These are phyloP conservation scores for Daldinia eschscholtzii DNA, from an alignment of 2,329 filamentous ascomycete species.

Conservation along the genomic window DNA sequence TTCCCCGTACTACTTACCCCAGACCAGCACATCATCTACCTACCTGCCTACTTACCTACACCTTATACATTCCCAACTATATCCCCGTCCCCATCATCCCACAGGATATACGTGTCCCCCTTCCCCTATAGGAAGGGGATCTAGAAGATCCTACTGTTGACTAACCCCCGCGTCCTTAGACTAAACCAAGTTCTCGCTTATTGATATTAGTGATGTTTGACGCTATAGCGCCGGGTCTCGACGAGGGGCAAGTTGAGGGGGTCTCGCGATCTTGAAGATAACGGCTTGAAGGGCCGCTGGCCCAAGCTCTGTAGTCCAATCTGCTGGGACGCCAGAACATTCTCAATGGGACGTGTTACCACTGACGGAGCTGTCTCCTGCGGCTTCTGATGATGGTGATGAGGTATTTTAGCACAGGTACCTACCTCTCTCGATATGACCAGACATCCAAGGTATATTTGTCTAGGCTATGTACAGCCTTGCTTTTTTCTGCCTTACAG, in stretches of 20 bases:
- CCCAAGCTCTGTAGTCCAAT: background rate
- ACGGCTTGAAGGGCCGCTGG: conserved; percentile 20
- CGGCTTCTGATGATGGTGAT: background rate
- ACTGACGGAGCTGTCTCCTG: conserved; percentile 14
- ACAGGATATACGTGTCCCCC: background rate
- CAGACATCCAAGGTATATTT: background rate
- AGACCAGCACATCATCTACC: background rate
- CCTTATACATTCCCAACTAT: background rate
- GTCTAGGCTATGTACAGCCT: background rate
- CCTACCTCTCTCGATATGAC: background rate
- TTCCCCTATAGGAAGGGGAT: background rate
- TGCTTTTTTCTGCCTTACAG: background rate
- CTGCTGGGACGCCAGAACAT: background rate
- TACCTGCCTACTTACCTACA: background rate
- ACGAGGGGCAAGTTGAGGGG: conserved; percentile 10
- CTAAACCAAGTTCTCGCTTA: conserved; percentile 17
- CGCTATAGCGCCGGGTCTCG: conserved; percentile 24
- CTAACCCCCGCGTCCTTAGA: conserved; percentile 12
- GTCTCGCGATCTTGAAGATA: conserved; percentile 17
- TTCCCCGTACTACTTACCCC: conserved; percentile 9
- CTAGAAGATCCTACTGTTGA: conserved; percentile 17
- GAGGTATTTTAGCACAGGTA: conserved; percentile 3
- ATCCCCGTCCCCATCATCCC: background rate
- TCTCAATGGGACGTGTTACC: background rate
- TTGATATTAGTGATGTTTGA: conserved; percentile 17